Base-by-base conservation (phyloP, 768 basidiomycete genomes). In the Mycena galericulata region DNA sequence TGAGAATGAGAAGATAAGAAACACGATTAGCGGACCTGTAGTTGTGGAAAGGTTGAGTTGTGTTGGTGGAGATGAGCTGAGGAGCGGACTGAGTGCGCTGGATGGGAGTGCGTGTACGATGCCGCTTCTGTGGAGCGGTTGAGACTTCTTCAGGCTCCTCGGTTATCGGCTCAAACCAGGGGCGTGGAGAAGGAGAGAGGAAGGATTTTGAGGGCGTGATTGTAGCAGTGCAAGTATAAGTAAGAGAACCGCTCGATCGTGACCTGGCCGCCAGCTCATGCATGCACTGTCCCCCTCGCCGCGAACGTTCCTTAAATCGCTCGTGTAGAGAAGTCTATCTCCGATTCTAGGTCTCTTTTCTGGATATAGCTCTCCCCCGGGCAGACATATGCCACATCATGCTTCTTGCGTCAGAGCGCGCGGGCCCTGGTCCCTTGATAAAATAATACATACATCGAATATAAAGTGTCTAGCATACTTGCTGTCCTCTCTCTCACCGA, bases 61-160 rank as follows among this genome's bases (percentile, higher is more conserved):
- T 90, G 72, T 82, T 87, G 65, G 90, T 90, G 62, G 89, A 90
- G 78, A 91, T 86, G 77, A 88, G 86, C 73, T 80, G 86, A 72
- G 88, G 88, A 32, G 87, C 82, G 63, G 90, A 88, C 70, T 81
- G 72, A 50, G 85, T 81, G 67, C 88, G 84, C 50, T 79, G 47
- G 38, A 70, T 58, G 15, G 67, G 65, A 10, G 55, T 30, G 29
- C 60, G 55, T 20, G 60, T 64, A 20, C 69, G 70, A 65, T 72
- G 70, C 26, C 67, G 66, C 34, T 65, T 68, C 6, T 40, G 50
- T 69, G 62, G 68, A 56, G 62, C 61, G n/a, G 60, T 27, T 30
- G 43, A 34, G 32, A 30, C 41, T 36, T 68, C 70, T 26, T 72
- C 70, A 27, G 68, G 65, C 57, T 72, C 72, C 68, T 75, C 74